Evolutionary conservation across 352 stramenopile species (phyloP), one percentile per base, ranked within the genome.

Genomic region (Thalassiosira mediterranea): DNA sequence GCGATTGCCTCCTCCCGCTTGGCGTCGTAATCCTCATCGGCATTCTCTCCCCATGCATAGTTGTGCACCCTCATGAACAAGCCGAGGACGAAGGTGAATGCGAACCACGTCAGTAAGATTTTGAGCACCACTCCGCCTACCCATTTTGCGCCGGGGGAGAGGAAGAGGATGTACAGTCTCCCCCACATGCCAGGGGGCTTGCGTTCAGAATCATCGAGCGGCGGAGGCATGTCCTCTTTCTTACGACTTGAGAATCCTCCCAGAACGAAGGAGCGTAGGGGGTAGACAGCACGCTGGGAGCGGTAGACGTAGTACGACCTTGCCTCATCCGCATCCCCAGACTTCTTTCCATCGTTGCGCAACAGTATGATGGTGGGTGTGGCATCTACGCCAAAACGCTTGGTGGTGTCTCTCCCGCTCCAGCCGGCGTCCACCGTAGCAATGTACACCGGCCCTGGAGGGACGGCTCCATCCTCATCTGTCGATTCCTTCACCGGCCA

Each of bases 51-150:
- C 72, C 72, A 81, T 13, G 72, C 72, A 52, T 81, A 81, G 19
- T 81, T 81, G 34, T 81, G 72, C n/a, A 81, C 38, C 40, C 72
- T 15, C 57, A 81, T 65, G 29, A 74, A 70, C 0, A 81, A 17
- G 15, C 72, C 72, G 11, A 81, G 37, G 25, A 72, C 17, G 8
- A 46, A 26, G 5, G 66, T 56, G 44, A 75, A 81, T 58, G 52
- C 40, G 44, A 74, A 67, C 72, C 72, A 81, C n/a, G 26, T 56
- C 10, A 56, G n/a, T 11, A 80, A 4, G 4, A 80, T 51, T 38
- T 74, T 80, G 8, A 23, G 21, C 4, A 71, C 34, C 19, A 71
- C 29, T 2, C n/a, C 38, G 15, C 51, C 51, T 13, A 51, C 34
- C 59, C 49, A 71, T 15, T 54, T 66, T 0, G 46, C 37, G 56